Percentiles rank a stretch among this genome's conserved stretches.
These are phyloP conservation scores for Kwoniella newhampshirensis DNA, from an alignment of 768 basidiomycete species.

Conservation along the genomic window DNA sequence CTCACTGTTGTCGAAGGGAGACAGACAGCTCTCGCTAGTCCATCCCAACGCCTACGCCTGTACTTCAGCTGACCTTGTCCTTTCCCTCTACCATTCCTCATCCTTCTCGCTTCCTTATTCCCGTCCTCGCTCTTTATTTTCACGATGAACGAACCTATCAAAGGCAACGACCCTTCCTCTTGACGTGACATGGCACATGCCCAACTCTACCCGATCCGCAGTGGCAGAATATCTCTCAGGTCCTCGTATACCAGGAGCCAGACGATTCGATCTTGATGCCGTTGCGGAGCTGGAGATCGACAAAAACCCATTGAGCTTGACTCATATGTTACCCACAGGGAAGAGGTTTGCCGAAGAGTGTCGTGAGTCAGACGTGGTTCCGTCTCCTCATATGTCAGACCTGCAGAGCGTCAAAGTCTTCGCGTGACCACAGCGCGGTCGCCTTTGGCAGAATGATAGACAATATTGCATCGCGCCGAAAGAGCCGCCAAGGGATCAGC, in stretches of 20 bases:
- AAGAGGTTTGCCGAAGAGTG: conserved; percentile 74
- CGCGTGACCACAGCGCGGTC: too few relatives aligned
- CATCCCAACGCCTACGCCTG: neutral
- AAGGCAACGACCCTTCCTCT: conserved; percentile 55
- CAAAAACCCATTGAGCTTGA: conserved; percentile 72
- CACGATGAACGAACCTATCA: neutral
- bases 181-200: conserved; percentile 94
- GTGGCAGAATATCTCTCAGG: conserved; percentile 67
- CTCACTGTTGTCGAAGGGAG: neutral
- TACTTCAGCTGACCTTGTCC: neutral
- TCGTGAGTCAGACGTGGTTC: conserved; percentile 65
- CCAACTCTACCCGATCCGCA: conserved; percentile 71
- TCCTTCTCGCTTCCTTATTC: neutral
- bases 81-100: too few relatives aligned
- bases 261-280: conserved; percentile 75
- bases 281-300: conserved; percentile 61
- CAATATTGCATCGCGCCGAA: too few relatives aligned
- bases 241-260: conserved; percentile 67
- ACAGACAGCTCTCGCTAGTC: neutral
- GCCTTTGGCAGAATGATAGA: neutral
- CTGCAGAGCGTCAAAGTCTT: too few relatives aligned
- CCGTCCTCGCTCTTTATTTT: conserved; percentile 9
- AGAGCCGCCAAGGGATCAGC: too few relatives aligned
- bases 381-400: too few relatives aligned
- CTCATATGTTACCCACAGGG: conserved; percentile 87